These are phyloP conservation scores for Schizochytrium sp. DNA, from an alignment of 108 stramenopile genomes.

Conservation along the genomic window DNA sequence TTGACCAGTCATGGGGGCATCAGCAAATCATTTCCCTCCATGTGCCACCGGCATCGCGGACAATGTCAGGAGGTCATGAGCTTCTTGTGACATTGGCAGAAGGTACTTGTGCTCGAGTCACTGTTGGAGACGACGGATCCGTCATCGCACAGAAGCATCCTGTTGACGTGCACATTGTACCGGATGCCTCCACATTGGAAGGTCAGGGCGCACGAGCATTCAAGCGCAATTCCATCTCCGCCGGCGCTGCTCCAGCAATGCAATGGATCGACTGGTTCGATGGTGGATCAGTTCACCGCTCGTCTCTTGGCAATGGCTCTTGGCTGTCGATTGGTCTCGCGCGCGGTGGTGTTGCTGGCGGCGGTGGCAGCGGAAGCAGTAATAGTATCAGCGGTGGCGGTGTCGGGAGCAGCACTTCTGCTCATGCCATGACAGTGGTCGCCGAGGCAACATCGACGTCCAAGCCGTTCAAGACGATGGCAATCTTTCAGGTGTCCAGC, in stretches of 20 bases:
- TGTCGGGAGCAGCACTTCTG: no score
- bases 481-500: no score
- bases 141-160: no score
- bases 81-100: neutral
- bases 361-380: no score
- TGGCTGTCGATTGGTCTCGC: neutral
- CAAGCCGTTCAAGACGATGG: no score
- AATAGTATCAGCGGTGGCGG: no score
- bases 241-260: neutral
- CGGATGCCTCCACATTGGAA: neutral
- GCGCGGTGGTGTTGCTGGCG: neutral
- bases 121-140: neutral
- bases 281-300: neutral
- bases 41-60: neutral
- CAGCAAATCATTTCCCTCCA: neutral
- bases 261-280: neutral
- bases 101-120: neutral
- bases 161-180: no score
- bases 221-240: neutral
- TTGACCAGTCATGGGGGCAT: neutral
- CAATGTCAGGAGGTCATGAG: neutral
- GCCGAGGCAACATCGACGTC: no score
- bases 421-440: no score
- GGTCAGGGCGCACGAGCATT: no score
- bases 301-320: neutral